phyloP scores from a whole-genome alignment of 257 asterid species.

The Nicotiana sylvestris region DNA sequence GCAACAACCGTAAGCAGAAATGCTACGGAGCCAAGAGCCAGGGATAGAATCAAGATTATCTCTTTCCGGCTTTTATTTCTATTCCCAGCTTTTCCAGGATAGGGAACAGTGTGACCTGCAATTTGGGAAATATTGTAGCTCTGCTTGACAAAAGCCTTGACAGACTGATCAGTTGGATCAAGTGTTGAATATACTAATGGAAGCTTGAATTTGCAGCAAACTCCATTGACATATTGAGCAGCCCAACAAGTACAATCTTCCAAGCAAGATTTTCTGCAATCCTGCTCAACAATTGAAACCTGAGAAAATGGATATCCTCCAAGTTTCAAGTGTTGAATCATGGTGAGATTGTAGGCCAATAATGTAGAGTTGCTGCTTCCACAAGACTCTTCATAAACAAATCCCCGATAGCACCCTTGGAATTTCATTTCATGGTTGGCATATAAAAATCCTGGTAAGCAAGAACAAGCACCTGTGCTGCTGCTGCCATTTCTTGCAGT shows the following conservation, averaged over 20 bases:
- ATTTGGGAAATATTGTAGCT: neutral
- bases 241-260: conserved; percentile 53
- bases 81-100: neutral
- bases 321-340: neutral
- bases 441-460: conserved; percentile 44
- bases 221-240: conserved; percentile 21
- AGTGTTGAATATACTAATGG: conserved; percentile 43
- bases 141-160: conserved; percentile 23
- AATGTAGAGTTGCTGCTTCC: neutral
- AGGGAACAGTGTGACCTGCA: conserved; percentile 5
- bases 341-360: conserved; percentile 1
- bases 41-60: conserved; percentile 12
- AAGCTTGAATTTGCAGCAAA: conserved; percentile 42
- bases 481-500: conserved; percentile 13
- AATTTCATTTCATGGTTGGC: conserved; percentile 23
- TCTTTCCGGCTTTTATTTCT: neutral
- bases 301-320: conserved; percentile 12
- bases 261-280: conserved; percentile 30
- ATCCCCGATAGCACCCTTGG: conserved; percentile 30
- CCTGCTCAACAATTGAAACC: conserved; percentile 18
- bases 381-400: conserved; percentile 16
- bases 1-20: conserved; percentile 10
- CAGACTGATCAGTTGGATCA: neutral
- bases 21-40: conserved; percentile 16
- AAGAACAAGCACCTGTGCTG: conserved; percentile 17